Base-by-base conservation (phyloP, 2,329 filamentous ascomycete genomes). In the Botryotinia convoluta region DNA sequence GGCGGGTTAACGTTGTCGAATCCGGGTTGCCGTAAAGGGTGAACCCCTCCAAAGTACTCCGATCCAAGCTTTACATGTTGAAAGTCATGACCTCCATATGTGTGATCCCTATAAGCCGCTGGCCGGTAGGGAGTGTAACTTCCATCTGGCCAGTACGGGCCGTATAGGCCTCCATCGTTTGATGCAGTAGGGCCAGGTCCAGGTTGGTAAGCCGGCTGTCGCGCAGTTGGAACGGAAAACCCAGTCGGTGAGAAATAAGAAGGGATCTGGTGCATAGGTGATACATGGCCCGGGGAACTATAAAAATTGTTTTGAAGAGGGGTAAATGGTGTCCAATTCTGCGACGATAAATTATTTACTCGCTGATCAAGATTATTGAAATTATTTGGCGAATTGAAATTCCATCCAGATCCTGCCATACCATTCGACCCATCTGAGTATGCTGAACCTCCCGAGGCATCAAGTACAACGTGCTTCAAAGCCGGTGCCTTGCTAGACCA, bases 391-490 rank as follows among this genome's bases (percentile, higher is more conserved):
- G 61, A 48, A 45, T 71, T 65, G 39, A 60, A 62, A 45, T 18
- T 57, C 68, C 72, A 64, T 4, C 44, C 57, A 39, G 64, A 32
- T 22, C 63, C 51, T 48, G 59, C 44, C 59, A 62, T 73, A 35
- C 57, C 48, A 64, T 62, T 48, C 57, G 51, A 73, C 37, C 77
- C 75, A 63, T 75, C 73, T 44, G 71, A 64, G 45, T n/a, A 67
- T 37, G 71, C 44, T n/a, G 74, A 73, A n/a, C n/a, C 32, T 44
- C 62, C 78, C 32, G 84, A 83, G 42, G 87, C 83, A 48, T 93
- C 90, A 42, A 97, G 85, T 32, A 96, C 86, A 80, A 97, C 89
- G 81, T 97, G 94, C 83, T 98, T 98, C 64, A 90, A 85, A 1
- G 93, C 91, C 54, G 93, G 93, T 9, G 92, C 91, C 54, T 92